Conservation (phyloP, 1,284 basidiomycete genomes). For the Microbotryomycetes sp. region DNA sequence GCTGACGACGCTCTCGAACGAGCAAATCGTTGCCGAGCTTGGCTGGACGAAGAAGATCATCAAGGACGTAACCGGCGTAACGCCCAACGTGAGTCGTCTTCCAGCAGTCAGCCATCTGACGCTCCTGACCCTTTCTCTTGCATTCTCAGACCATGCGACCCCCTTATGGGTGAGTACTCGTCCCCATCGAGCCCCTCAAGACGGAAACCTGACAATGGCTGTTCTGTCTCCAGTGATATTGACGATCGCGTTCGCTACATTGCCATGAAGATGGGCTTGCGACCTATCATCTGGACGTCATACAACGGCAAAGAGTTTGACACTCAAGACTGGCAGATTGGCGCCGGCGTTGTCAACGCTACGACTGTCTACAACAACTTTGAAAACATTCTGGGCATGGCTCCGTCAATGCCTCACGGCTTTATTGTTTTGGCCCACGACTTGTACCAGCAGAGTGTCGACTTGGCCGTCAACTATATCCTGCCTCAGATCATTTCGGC, state of each 20-base stretch:
- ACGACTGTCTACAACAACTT: conserved; percentile 24
- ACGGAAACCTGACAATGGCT: conserved; percentile 28
- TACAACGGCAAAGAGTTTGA: conserved; percentile 41
- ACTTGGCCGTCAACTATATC: conserved; percentile 79
- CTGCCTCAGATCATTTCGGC: conserved; percentile 58
- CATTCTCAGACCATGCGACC: conserved; percentile 16
- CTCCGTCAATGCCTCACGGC: conserved; percentile 7
- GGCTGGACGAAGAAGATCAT: conserved; percentile 87
- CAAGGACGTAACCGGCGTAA: conserved; percentile 33
- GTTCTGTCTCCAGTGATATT: conserved; percentile 42
- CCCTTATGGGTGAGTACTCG: conserved; percentile 5
- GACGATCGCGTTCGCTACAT: conserved; percentile 87
- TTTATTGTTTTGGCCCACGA: conserved; percentile 51
- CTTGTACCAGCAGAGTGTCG: conserved; percentile 67
- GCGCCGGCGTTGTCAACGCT: conserved; percentile 51
- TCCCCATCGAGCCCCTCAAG: no score
- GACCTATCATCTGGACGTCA: conserved; percentile 71
- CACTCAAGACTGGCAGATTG: conserved; percentile 35
- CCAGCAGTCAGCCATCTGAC: background rate
- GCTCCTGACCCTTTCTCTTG: background rate
- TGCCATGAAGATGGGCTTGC: conserved; percentile 65
- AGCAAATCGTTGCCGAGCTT: conserved; percentile 75
- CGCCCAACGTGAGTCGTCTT: conserved; percentile 15
- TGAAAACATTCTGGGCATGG: conserved; percentile 14
- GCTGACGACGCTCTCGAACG: conserved; percentile 70